Evolutionary conservation across 805 yeast genomes (phyloP), one percentile per base, ranked within the genome.

Genomic region (Yarrowia divulgata): DNA sequence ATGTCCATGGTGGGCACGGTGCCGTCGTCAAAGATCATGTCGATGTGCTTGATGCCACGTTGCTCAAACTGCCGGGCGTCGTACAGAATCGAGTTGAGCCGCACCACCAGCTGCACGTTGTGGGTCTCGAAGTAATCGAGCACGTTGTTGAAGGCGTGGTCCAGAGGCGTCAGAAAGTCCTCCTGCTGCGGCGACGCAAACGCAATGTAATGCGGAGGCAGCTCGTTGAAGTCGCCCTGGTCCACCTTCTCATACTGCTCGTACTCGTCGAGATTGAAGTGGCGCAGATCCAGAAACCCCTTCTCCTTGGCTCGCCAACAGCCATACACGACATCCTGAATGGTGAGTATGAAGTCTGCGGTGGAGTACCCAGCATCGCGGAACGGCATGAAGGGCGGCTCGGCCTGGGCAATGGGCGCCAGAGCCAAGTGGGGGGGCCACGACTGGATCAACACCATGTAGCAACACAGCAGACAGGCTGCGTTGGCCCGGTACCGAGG

Each of bases 401-500:
- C 93, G 7, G 88, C 86, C 78, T 95, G 98, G 1, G 95, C 87
- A 68, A 95, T 85, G 0, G 99, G 99, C 71, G 97, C 98, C 72
- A 95, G 80, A 0, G 93, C 99, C 78, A 95, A 95, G 79, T 95
- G 99, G 0, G 99, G 99, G 1, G 98, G 92, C 99, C 99, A 95
- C 14, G 92, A 89, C 77, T 95, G 99, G 18, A 95, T 94, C 68
- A 95, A 80, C 0, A 95, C 81, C 98, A 95, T 93, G 79, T 95
- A 95, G 75, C 98, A 92, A 72, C 97, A 91, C 66, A 95, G 82
- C 71, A 95, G 82, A 78, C 98, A 93, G 4, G 98, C 98, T 18
- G 98, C 96, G 76, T 95, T 95, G 8, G 98, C 88, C 74, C 99
- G 81, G 72, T 89, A 89, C 71, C 89, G 87, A 0, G 97, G 86